Evolutionary conservation across 257 asterid species (phyloP).

Genomic region (Prunella vulgaris): DNA sequence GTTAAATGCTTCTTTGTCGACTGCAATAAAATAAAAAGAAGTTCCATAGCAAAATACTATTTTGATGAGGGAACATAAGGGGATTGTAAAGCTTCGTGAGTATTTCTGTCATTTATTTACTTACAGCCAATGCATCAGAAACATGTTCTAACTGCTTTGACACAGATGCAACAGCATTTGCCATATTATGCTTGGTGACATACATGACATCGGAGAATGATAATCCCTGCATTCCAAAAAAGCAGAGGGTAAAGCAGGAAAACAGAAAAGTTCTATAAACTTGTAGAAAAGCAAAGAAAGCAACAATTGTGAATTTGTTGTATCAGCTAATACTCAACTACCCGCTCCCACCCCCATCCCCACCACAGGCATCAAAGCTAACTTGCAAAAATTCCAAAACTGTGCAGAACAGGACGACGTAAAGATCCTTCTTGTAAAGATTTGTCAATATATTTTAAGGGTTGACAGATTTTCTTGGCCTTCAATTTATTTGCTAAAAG

Average conservation of each 20-base stretch:
- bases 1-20: constrained; percentile 68
- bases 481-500: background rate
- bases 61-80: background rate
- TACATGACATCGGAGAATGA: constrained; percentile 74
- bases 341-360: background rate
- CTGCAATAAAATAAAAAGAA: constrained; percentile 33
- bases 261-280: background rate
- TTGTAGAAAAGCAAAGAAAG: background rate
- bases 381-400: background rate
- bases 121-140: constrained; percentile 68
- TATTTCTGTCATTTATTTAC: constrained; percentile 26
- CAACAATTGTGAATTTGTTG: too few species aligned
- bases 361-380: background rate
- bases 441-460: too few species aligned
- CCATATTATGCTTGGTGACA: constrained; percentile 79
- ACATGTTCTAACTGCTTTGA: constrained; percentile 74
- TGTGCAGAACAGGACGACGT: background rate
- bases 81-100: background rate
- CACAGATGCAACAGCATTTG: constrained; percentile 72
- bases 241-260: constrained; percentile 7
- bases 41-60: background rate
- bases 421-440: background rate
- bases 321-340: background rate
- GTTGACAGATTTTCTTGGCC: too few species aligned
- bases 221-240: constrained; percentile 48